phyloP scores from a whole-genome alignment of 2,329 filamentous ascomycete genomes.

The Neopestalotiopsis rosae region DNA sequence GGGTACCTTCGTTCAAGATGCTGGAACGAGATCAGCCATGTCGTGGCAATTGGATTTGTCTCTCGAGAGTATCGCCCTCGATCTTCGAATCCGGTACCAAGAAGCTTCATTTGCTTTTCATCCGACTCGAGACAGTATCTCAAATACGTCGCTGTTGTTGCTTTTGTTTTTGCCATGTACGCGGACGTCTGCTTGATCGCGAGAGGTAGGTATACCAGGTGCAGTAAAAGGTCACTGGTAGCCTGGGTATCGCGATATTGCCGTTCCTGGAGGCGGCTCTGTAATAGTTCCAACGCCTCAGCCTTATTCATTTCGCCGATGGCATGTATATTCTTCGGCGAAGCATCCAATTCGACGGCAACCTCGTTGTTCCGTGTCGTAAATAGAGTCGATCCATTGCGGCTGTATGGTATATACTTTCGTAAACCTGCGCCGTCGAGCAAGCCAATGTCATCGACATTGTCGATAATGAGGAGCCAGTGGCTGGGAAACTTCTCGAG shows the following conservation, averaged over 20 bases:
- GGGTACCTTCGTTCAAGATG: not conserved
- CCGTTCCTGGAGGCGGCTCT: conserved; percentile 8
- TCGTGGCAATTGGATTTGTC: not conserved
- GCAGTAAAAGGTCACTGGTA: not conserved
- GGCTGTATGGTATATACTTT: conserved; percentile 32
- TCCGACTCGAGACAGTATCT: not conserved
- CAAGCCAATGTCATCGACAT: conserved; percentile 41
- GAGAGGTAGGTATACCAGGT: conserved; percentile 12
- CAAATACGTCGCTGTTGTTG: not conserved
- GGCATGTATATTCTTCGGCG: conserved; percentile 19
- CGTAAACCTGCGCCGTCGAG: not conserved
- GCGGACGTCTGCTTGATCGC: conserved; percentile 19
- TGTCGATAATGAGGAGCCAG: conserved; percentile 52
- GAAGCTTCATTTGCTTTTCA: not conserved
- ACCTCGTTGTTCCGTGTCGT: conserved; percentile 28
- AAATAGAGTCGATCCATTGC: conserved; percentile 36
- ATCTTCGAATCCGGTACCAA: not conserved
- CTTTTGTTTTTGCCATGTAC: not conserved
- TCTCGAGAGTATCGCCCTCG: not conserved
- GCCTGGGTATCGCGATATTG: conserved; percentile 12
- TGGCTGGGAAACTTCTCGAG: conserved; percentile 32
- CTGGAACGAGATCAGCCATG: conserved; percentile 10
- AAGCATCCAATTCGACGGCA: conserved; percentile 12
- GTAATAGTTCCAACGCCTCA: not conserved
- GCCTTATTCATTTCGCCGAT: not conserved